Base-by-base conservation (phyloP, 148 eudicot genomes). In the Vaccinium darrowii region DNA sequence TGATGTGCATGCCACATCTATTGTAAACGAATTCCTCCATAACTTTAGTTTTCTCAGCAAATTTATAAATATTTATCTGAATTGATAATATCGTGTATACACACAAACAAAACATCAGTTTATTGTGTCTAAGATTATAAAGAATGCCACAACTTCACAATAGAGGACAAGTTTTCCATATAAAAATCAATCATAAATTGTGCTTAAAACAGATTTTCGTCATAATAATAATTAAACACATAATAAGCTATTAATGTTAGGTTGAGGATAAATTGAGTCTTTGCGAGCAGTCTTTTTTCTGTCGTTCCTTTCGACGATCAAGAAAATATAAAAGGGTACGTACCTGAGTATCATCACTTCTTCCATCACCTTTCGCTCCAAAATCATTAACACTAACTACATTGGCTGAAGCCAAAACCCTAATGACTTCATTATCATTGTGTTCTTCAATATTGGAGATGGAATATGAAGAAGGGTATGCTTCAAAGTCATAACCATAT, bases 281-380 rank as follows among this genome's bases (percentile, higher is more conserved):
- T 57, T 57, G 18, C 1, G 18, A 57, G 60, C 7, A 57, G 2
- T 57, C 21, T 1, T 57, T 57, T 57, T 57, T 25, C 43, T 25
- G 18, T 1, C 3, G 7, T 71, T 10, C 2, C 39, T 72, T 15
- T 15, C 16, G 23, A 27, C 63, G 12, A 60, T 9, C 33, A 30
- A 5, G 11, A 5, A 11, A 15, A 4, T 18, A 19, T 1, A 4
- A 49, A 54, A 27, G 7, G 62, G 33, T 69, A 19, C 8, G 23
- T 86, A 90, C 94, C 93, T 89, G 30, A 13, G 92, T 88, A 84
- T 92, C 94, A 84, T 93, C 95, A 62, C 36, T 69, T 1, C 14
- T 84, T 33, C 94, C 96, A 86, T 93, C 96, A 74, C 93, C 96
- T 81, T 88, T 87, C 82, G 94, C 96, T 87, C 96, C 96, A 78